Evolutionary conservation across 1,284 basidiomycete genomes (phyloP), one percentile per base, ranked within the genome.

Genomic region (Puccinia sorghi): DNA sequence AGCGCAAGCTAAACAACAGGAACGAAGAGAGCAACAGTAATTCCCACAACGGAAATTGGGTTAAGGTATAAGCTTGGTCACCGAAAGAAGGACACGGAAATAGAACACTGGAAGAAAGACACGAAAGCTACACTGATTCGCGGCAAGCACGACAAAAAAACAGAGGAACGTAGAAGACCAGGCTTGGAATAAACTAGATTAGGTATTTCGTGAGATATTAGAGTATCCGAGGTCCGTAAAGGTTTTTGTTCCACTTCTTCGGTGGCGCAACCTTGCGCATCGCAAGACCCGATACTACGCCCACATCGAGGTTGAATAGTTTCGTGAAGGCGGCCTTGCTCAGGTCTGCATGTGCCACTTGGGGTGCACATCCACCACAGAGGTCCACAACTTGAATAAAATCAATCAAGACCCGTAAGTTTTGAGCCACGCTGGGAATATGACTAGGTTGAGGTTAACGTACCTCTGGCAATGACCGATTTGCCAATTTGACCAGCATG

Each of bases 301-400:
- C 82, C 12, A 83, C 82, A 50, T 81, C 80, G 22, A 82, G 80
- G 17, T 79, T 64, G 77, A 80, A 83, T 15, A 83, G 80, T 27
- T 72, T 67, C 11, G 57, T 80, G 72, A 83, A 82, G 6, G 82
- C 82, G 17, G 79, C 78, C 32, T 79, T 80, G 54, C 80, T 82
- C n/a, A 83, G 72, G 71, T 83, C 82, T 27, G 81, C 82, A 69
- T 82, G 82, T 4, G 82, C 57, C 15, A 81, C 74, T 27, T 78
- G 77, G 0, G 82, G 80, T 43, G 70, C 72, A 70, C 82, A 83
- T 3, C 82, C 82, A 5, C 82, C 82, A 69, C 82, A 83, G 41
- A 81, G 64, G 70, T 83, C 82, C 25, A 78, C 76, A 52, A 82
- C 81, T 71, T 11, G 46, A n/a, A n/a, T n/a, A n/a, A n/a, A n/a